A percentile compares a stretch with the other conserved stretches of the same genome.
Evolutionary conservation across 306 rosid genomes (phyloP).

Genomic region (Heteromeles arbutifolia): DNA sequence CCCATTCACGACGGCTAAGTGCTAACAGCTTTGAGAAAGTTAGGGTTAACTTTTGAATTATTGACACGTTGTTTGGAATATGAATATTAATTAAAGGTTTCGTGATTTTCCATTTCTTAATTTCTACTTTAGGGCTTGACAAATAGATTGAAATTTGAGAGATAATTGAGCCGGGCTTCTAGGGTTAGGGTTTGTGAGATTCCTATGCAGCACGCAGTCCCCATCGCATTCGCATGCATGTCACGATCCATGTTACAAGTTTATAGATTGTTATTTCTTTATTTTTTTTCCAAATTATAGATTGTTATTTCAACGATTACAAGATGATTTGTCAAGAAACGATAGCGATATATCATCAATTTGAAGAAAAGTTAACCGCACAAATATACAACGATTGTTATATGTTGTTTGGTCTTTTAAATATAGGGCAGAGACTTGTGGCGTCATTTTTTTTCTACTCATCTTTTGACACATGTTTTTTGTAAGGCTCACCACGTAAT

Average conservation of each 20-base stretch:
- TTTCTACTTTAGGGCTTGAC: background rate
- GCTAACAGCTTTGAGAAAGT: background rate
- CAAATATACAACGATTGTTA: too few species aligned
- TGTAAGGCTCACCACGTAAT: too few species aligned
- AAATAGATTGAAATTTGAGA: background rate
- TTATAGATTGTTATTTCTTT: too few species aligned
- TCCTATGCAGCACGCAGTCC: background rate
- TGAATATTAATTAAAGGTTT: background rate
- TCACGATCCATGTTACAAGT: background rate
- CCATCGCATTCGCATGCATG: background rate
- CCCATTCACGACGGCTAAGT: slow-evolving; percentile 22
- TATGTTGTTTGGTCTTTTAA: too few species aligned
- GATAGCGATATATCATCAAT: too few species aligned
- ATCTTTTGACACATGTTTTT: too few species aligned
- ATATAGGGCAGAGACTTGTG: too few species aligned
- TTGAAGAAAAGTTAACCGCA: too few species aligned
- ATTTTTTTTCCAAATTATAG: too few species aligned
- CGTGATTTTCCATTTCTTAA: background rate
- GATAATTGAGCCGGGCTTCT: background rate
- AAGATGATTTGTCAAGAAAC: too few species aligned
- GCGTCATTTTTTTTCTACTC: too few species aligned
- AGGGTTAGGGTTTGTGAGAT: background rate
- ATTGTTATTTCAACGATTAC: too few species aligned
- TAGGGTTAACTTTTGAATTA: background rate
- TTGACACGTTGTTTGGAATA: background rate